These are phyloP conservation scores for Fagus sylvatica DNA, from an alignment of 306 rosid genomes.

Conservation along the genomic window DNA sequence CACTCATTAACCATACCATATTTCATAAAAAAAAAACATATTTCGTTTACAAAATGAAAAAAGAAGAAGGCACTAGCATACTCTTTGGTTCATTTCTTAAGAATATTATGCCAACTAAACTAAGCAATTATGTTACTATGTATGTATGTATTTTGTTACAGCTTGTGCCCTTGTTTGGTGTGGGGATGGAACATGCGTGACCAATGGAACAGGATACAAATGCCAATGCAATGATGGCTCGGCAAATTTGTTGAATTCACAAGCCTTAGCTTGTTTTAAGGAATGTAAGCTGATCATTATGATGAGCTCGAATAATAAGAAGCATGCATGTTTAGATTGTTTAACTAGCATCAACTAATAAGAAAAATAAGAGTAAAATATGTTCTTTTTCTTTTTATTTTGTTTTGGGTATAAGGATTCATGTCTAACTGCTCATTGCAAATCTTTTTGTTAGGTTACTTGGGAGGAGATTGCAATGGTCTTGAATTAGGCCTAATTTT, in stretches of 20 bases:
- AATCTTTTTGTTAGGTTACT: constrained; percentile 37
- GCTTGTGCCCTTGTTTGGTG: constrained; percentile 41
- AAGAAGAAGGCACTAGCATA: not conserved
- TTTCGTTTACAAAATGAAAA: no score
- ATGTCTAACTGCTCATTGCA: not conserved
- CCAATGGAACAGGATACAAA: constrained; percentile 25
- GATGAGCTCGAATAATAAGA: not conserved
- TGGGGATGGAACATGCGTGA: constrained; percentile 40
- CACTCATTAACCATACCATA: not conserved
- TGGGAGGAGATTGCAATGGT: constrained; percentile 47
- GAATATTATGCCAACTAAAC: not conserved
- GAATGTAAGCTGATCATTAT: constrained; percentile 35
- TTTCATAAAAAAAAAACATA: not conserved
- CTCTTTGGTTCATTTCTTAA: not conserved
- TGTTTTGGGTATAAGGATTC: not conserved
- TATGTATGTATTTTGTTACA: constrained; percentile 4
- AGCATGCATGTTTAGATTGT: no score
- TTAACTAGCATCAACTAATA: no score
- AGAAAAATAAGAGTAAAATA: not conserved
- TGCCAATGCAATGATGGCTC: constrained; percentile 44
- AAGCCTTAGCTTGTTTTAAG: constrained; percentile 29
- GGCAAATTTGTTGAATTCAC: constrained; percentile 16
- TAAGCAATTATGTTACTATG: not conserved
- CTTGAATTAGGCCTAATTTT: constrained; percentile 6
- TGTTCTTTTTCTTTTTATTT: not conserved